Base-by-base conservation (phyloP, 73 alveolate genomes). In the Paraurostyla sp. region DNA sequence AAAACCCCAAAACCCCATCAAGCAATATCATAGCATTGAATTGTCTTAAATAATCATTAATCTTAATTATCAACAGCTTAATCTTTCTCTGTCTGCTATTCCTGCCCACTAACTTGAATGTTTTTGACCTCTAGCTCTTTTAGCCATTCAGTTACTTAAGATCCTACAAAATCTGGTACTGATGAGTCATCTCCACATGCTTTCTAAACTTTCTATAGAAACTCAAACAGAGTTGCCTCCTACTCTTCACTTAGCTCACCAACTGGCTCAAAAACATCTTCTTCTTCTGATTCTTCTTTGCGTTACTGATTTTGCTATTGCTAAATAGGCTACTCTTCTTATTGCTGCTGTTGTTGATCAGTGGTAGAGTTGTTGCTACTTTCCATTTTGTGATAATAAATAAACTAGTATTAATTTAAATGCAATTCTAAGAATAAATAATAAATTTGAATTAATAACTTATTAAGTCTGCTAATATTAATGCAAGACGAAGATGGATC, bases 161-260 rank as follows among this genome's bases (percentile, higher is more conserved):
- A 11, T 6, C 89, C 89, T 2, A 78, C 68, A 43, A 78, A 78
- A 32, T 78, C 89, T 1, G 89, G 89, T 3, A 78, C 60, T 27
- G 80, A 51, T 6, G 11, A 0, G 32, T 78, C 89, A 51, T 50
- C 50, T 23, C 30, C 60, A 36, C 89, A 78, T 15, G 89, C 89
- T 54, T 38, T 50, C 30, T 25, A 35, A 1, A 78, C 89, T 54
- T 78, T 78, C 68, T 51, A 38, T 18, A 78, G 30, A 54, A 78
- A 78, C 22, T 76, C 78, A 22, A 78, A 52, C 42, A 78, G 43
- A 9, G 63, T 78, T 2, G 62, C 78, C 33, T 78, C 89, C 43
- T 78, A 43, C 43, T 51, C 89, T 29, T 16, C 63, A 18, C 68
- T 51, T 7, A 78, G 38, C 13, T 78, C 40, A n/a, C 33, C 80